phyloP scores from a whole-genome alignment of 345 rosid genomes.

The Lumnitzera racemosa region DNA sequence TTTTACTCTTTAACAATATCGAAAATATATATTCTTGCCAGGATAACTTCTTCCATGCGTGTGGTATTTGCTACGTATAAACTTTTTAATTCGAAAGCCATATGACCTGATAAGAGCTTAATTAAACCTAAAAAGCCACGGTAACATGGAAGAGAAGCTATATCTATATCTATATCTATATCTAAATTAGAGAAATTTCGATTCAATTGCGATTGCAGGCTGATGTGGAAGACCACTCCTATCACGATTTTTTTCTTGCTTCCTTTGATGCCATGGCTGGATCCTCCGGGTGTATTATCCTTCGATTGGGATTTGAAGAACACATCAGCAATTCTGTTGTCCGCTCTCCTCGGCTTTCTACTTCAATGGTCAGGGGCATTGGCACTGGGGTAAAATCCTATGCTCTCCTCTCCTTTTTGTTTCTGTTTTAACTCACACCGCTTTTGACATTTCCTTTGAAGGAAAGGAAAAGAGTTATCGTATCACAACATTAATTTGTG shows the following conservation, averaged over 20 bases:
- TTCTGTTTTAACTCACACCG: too few relatives aligned
- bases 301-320: slow-evolving; percentile 75
- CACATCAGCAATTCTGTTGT: slow-evolving; percentile 51
- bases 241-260: slow-evolving; percentile 70
- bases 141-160: too few relatives aligned
- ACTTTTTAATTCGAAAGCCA: too few relatives aligned
- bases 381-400: slow-evolving; percentile 65
- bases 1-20: not conserved
- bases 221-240: slow-evolving; percentile 99
- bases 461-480: not conserved
- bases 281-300: slow-evolving; percentile 77
- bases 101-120: too few relatives aligned
- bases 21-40: not conserved
- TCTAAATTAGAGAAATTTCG: too few relatives aligned
- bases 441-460: too few relatives aligned
- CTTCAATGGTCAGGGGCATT: slow-evolving; percentile 97
- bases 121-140: too few relatives aligned
- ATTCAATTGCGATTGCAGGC: slow-evolving; percentile 26
- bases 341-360: slow-evolving; percentile 87
- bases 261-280: slow-evolving; percentile 89
- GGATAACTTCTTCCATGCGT: slow-evolving; percentile 1
- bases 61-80: too few relatives aligned
- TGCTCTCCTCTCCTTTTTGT: not conserved
- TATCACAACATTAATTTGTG: too few relatives aligned
- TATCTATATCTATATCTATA: too few relatives aligned